These are phyloP conservation scores for Stylonectria norvegica DNA, from an alignment of 2,329 filamentous ascomycete genomes.

Conservation along the genomic window DNA sequence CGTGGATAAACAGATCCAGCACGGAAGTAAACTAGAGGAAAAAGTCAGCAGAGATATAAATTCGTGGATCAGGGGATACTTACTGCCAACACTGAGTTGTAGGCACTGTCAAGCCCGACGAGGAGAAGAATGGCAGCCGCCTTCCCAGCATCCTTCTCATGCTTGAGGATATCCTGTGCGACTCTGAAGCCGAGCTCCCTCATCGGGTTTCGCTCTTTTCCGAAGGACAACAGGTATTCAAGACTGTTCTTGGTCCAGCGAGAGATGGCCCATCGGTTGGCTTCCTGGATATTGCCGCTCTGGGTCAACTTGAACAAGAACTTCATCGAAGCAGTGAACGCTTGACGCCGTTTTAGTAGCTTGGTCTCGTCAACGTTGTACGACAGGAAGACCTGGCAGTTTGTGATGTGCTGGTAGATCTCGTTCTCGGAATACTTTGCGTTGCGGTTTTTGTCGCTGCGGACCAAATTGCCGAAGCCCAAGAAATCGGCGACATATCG, in stretches of 20 bases:
- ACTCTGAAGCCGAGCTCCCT: constrained; percentile 11
- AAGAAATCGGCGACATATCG: constrained; percentile 22
- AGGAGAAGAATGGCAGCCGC: constrained; percentile 17
- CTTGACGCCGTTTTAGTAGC: constrained; percentile 17
- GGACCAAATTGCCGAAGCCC: constrained; percentile 15
- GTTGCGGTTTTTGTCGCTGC: constrained; percentile 3
- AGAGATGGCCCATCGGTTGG: constrained; percentile 10
- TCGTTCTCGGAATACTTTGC: constrained; percentile 17
- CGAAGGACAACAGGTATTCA: too few relatives aligned
- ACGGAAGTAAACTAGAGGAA: constrained; percentile 13
- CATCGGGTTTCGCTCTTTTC: constrained; percentile 12
- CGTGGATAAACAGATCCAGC: constrained; percentile 6
- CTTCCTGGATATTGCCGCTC: constrained; percentile 14
- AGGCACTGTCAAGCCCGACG: constrained; percentile 15
- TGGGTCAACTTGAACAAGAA: constrained; percentile 11
- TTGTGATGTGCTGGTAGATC: constrained; percentile 25
- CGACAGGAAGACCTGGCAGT: constrained; percentile 22
- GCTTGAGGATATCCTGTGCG: constrained; percentile 9
- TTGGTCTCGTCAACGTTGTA: constrained; percentile 25
- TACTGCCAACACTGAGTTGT: constrained; percentile 15
- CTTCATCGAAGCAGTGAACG: constrained; percentile 17
- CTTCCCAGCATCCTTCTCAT: constrained; percentile 6
- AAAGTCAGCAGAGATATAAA: neutral
- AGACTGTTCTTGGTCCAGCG: neutral
- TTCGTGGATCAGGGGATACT: neutral